Conservation (phyloP, 169 alveolate species). For the Miamiensis avidus region DNA sequence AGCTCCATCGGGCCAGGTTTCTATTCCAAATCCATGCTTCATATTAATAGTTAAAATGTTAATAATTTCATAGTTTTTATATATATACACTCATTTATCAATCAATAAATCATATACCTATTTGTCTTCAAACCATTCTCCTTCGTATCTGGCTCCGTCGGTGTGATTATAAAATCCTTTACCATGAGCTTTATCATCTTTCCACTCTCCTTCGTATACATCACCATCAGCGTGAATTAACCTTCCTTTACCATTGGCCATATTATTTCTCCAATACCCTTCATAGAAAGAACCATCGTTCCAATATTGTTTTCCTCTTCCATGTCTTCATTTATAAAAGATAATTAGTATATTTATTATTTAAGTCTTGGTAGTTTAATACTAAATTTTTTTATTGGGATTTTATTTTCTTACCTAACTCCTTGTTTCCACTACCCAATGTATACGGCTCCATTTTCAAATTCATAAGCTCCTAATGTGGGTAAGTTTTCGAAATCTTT, state of each 20-base stretch:
- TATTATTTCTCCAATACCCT: constrained; percentile 49
- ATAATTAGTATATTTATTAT: background rate
- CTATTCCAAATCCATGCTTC: constrained; percentile 68
- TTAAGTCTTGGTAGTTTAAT: background rate
- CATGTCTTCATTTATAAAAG: constrained; percentile 57
- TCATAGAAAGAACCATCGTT: constrained; percentile 71
- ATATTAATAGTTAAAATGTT: background rate
- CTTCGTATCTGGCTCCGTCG: constrained; percentile 48
- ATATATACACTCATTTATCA: no score
- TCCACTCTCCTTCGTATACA: constrained; percentile 53
- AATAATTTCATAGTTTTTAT: background rate
- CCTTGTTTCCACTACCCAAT: constrained; percentile 48
- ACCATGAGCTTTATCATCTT: constrained; percentile 51
- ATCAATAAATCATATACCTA: background rate
- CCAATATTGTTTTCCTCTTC: constrained; percentile 67
- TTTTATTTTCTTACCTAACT: constrained; percentile 27
- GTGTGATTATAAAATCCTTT: constrained; percentile 41
- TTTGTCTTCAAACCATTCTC: constrained; percentile 47
- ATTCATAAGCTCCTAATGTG: constrained; percentile 34
- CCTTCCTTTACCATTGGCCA: constrained; percentile 53
- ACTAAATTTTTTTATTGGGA: background rate
- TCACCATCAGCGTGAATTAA: constrained; percentile 57
- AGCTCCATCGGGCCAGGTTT: constrained; percentile 68
- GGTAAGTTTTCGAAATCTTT: constrained; percentile 31
- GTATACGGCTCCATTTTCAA: constrained; percentile 45